A percentile compares a stretch with the other conserved stretches of the same genome.
phyloP scores from a whole-genome alignment of 1,139 yeast genomes.

The Trichomonascaceae sp. region DNA sequence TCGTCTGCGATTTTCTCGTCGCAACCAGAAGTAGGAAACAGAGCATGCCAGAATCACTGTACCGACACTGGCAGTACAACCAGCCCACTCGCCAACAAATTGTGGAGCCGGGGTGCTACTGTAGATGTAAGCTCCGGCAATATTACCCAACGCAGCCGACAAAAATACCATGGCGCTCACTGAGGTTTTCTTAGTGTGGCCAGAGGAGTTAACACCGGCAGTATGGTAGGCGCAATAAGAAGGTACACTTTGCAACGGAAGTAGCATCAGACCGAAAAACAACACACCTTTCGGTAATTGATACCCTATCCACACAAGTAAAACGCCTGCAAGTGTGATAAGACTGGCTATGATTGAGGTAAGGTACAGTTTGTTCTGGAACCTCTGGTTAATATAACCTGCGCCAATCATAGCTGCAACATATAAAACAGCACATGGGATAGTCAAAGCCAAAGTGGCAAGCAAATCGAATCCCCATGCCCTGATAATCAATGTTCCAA shows the following conservation, averaged over 20 bases:
- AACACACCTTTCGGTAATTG: conserved; percentile 20
- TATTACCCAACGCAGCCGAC: conserved; percentile 51
- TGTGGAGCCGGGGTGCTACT: conserved; percentile 43
- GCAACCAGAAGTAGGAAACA: conserved; percentile 16
- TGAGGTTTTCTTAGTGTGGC: conserved; percentile 49
- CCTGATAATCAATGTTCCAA: conserved; percentile 26
- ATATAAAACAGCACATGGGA: conserved; percentile 26
- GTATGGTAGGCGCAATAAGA: background rate
- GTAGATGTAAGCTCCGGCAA: conserved; percentile 52
- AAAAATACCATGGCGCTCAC: conserved; percentile 40
- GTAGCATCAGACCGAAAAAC: conserved; percentile 40
- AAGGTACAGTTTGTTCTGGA: conserved; percentile 16
- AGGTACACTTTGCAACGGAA: conserved; percentile 38
- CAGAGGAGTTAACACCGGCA: conserved; percentile 39
- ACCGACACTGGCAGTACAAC: conserved; percentile 38
- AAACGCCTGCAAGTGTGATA: conserved; percentile 25
- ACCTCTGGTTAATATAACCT: conserved; percentile 17
- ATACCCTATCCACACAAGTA: conserved; percentile 23
- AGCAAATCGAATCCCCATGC: conserved; percentile 27
- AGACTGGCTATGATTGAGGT: conserved; percentile 18
- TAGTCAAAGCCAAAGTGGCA: conserved; percentile 23
- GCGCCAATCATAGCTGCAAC: conserved; percentile 18
- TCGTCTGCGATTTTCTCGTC: conserved; percentile 28
- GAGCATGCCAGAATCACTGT: conserved; percentile 22
- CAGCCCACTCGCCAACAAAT: conserved; percentile 35